These are phyloP conservation scores for Nakazawaea anatomiae DNA, from an alignment of 805 yeast species.

Conservation along the genomic window DNA sequence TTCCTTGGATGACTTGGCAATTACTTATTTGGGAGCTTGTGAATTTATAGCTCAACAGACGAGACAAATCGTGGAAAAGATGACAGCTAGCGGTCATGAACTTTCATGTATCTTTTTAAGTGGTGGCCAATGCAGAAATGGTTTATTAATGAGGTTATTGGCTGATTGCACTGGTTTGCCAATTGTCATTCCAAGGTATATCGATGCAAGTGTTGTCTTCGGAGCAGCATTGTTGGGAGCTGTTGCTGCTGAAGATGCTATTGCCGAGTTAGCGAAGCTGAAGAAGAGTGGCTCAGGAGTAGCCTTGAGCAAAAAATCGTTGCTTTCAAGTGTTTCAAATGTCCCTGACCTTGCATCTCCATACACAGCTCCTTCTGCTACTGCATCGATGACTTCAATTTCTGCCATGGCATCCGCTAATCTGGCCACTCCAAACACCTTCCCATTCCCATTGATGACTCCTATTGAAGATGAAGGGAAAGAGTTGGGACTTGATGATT, in stretches of 20 bases:
- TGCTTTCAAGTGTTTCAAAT: constrained; percentile 16
- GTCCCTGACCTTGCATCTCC: constrained; percentile 46
- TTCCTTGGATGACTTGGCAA: constrained; percentile 77
- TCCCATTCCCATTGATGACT: constrained; percentile 45
- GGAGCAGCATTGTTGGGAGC: constrained; percentile 96
- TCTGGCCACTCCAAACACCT: constrained; percentile 27
- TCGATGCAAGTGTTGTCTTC: constrained; percentile 95
- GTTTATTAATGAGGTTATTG: constrained; percentile 78
- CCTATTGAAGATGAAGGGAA: constrained; percentile 29
- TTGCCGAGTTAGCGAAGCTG: constrained; percentile 18
- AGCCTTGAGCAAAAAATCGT: constrained; percentile 23
- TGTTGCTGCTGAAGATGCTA: constrained; percentile 72
- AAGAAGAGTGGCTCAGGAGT: constrained; percentile 18
- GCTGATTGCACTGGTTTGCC: constrained; percentile 94
- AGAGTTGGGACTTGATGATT: constrained; percentile 20
- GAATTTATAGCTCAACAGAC: constrained; percentile 98
- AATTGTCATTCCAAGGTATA: constrained; percentile 86
- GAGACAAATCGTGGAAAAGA: constrained; percentile 84
- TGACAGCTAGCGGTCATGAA: constrained; percentile 75
- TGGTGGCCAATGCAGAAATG: constrained; percentile 96
- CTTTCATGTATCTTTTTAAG: constrained; percentile 78
- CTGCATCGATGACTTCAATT: constrained; percentile 57
- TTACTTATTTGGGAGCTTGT: constrained; percentile 87
- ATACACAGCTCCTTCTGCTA: constrained; percentile 77
- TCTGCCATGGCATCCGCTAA: constrained; percentile 37